Evolutionary conservation across 1,284 basidiomycete genomes (phyloP).

Genomic region (Austroboletus olivaceoglutinosus): DNA sequence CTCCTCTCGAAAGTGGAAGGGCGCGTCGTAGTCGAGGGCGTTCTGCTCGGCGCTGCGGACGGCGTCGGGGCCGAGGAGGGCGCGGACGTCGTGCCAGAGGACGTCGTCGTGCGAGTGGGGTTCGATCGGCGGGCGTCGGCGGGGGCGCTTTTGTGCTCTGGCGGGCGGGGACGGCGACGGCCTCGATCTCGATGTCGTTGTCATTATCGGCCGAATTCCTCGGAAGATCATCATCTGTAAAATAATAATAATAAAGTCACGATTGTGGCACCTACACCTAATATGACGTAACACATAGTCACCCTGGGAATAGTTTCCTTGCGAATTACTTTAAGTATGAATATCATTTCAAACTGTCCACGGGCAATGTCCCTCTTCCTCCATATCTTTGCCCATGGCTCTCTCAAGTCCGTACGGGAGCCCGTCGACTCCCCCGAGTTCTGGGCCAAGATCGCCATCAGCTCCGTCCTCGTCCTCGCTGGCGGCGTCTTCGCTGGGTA

Average conservation of each 20-base stretch:
- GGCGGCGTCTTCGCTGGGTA: constrained; percentile 89
- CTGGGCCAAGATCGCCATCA: constrained; percentile 68
- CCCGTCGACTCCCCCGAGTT: constrained; percentile 49
- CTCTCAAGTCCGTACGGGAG: constrained; percentile 21
- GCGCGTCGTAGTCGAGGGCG: constrained; percentile 55
- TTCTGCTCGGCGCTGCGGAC: constrained; percentile 51
- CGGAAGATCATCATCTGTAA: not conserved
- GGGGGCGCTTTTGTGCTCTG: constrained; percentile 13
- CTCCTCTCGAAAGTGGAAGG: constrained; percentile 60
- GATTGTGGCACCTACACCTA: no score
- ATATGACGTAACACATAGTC: no score
- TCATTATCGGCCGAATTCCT: constrained; percentile 3
- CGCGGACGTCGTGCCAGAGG: constrained; percentile 66
- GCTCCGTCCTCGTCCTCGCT: constrained; percentile 64
- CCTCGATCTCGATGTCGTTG: constrained; percentile 7
- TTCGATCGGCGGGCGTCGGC: constrained; percentile 6
- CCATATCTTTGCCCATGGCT: constrained; percentile 1
- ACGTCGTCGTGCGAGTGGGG: constrained; percentile 58
- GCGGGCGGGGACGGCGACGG: not conserved
- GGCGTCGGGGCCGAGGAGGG: constrained; percentile 61
- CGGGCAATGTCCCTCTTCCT: constrained; percentile 10
- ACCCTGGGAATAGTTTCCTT: no score
- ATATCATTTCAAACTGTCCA: no score
- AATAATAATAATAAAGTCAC: no score
- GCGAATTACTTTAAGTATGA: no score